Base-by-base conservation (phyloP, 148 eudicot species). In the Hydrangea macrophylla region DNA sequence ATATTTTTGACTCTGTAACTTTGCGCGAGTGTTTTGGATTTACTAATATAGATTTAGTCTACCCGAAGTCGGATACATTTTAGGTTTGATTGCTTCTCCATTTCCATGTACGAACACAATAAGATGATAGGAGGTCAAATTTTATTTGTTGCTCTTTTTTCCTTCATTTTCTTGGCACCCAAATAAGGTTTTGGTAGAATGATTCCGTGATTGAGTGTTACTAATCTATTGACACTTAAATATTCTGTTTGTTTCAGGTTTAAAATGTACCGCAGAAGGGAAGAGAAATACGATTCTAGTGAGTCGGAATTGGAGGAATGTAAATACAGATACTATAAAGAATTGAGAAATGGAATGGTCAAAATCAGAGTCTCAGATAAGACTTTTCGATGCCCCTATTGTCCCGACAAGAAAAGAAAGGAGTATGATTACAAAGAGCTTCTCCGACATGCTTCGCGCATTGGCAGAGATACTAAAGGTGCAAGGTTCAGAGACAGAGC, bases 331-430 rank as follows among this genome's bases (percentile, higher is more conserved):
- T 83, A 77, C 70, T 80, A 77, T 44, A 61, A 60, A 67, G 82
- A 80, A 2, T 35, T 80, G 73, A 77, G 65, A 58, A 74, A 77
- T 66, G 76, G 68, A 64, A 63, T 17, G 23, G 60, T 70, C 40
- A 78, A 62, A 62, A 72, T 78, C 18, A 62, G 60, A 55, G 26
- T 63, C 26, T 45, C 76, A 25, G 78, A 71, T 22, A 73, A 55
- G 59, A 26, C 48, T 28, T 55, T 62, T 24, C 32, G 42, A n/a
- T 84, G 88, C 54, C 88, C 88, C 5, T 81, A 62, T 58, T 84
- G 88, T 68, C 36, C 20, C 5, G 68, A 80, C 51, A 26, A n/a
- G 24, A 39, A 50, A 22, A 75, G 61, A 25, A 71, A 20, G 24
- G 82, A 81, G 13, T 81, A 81, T 51, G 48, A 61, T 65, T 65